A percentile compares a stretch with the other conserved stretches of the same genome.
These are phyloP conservation scores for Phylloporus rhodoxanthus DNA, from an alignment of 768 basidiomycete species.

Conservation along the genomic window DNA sequence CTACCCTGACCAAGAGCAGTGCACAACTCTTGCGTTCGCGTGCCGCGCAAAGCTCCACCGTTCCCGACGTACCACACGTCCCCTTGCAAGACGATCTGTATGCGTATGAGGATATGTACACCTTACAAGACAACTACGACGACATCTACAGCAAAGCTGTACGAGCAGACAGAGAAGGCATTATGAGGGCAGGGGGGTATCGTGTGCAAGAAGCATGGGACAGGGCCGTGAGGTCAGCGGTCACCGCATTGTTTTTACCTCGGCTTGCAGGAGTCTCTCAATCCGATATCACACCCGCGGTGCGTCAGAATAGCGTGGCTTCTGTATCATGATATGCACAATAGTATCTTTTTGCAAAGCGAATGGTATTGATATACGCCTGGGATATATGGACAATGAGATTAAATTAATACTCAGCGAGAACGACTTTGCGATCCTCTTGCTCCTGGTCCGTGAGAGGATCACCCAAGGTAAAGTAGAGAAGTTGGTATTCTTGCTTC, in stretches of 20 bases:
- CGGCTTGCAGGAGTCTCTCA: conserved; percentile 37
- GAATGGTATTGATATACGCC: background rate
- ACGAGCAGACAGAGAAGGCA: conserved; percentile 66
- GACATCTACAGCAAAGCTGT: conserved; percentile 75
- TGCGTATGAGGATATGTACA: conserved; percentile 64
- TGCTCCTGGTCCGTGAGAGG: conserved; percentile 56
- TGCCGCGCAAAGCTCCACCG: conserved; percentile 55
- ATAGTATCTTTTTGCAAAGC: background rate
- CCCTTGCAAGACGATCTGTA: conserved; percentile 75
- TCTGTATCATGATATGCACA: conserved; percentile 26
- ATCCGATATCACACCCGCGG: conserved; percentile 1
- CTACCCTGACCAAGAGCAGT: conserved; percentile 38
- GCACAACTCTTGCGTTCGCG: conserved; percentile 54
- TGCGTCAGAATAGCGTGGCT: conserved; percentile 42
- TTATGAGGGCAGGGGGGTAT: conserved; percentile 82
- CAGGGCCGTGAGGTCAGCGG: conserved; percentile 65
- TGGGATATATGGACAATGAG: background rate
- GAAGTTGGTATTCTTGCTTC: conserved; percentile 66
- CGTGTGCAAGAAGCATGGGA: conserved; percentile 81
- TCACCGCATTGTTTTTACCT: conserved; percentile 63
- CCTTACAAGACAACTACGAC: conserved; percentile 52
- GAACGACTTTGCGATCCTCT: conserved; percentile 44
- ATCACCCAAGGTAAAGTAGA: conserved; percentile 70
- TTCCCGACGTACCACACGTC: conserved; percentile 77
- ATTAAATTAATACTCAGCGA: conserved; percentile 23